Evolutionary conservation across 805 yeast species (phyloP).

Genomic region (Candida odintsovae): DNA sequence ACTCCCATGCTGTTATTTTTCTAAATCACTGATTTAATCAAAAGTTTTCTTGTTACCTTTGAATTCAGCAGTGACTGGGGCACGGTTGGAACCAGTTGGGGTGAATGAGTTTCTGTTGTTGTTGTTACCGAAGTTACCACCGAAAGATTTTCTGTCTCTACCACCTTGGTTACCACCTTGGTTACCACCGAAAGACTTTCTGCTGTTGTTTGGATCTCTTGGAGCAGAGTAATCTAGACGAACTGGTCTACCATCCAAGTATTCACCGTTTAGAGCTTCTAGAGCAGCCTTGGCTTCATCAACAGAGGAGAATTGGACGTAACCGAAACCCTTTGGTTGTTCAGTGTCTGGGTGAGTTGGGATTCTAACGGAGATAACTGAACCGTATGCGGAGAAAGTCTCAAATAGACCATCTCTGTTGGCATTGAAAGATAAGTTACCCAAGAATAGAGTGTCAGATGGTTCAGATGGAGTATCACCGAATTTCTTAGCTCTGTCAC

Average conservation of each 20-base stretch:
- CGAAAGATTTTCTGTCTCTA: conserved; percentile 29
- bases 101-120: conserved; percentile 29
- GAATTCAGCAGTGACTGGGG: conserved; percentile 63
- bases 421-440: conserved; percentile 90
- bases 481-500: conserved; percentile 79
- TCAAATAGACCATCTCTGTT: conserved; percentile 73
- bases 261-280: conserved; percentile 82
- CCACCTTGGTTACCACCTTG: conserved; percentile 36
- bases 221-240: conserved; percentile 95
- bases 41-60: conserved; percentile 81
- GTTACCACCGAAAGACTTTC: conserved; percentile 35
- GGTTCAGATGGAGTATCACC: conserved; percentile 92
- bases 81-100: conserved; percentile 55
- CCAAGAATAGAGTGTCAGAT: conserved; percentile 92
- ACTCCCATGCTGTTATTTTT: neutral
- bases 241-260: conserved; percentile 86
- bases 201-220: conserved; percentile 46
- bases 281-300: conserved; percentile 91
- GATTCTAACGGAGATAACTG: conserved; percentile 81
- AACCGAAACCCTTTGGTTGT: conserved; percentile 98
- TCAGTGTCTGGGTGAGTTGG: conserved; percentile 99
- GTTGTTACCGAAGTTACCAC: conserved; percentile 38
- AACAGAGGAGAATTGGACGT: conserved; percentile 81
- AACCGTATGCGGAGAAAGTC: conserved; percentile 72
- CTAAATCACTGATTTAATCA: conserved; percentile 38